Base-by-base conservation (phyloP, 148 eudicot species). In the Rhododendron ferrugineum region DNA sequence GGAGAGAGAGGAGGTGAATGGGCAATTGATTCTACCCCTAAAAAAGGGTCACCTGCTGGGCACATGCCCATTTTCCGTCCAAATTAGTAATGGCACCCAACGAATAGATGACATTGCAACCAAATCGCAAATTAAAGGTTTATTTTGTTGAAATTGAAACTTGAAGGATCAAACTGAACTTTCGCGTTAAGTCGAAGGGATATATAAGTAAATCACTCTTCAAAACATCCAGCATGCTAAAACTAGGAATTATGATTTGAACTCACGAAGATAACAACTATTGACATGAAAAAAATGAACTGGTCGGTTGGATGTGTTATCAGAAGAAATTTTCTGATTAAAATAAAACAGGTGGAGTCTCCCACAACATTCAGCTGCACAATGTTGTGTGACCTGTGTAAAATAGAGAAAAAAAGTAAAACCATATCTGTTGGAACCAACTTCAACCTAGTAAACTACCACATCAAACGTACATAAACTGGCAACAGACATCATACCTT, bases 401-500 rank as follows among this genome's bases (percentile, higher is more conserved):
- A 36, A 82, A 46, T 5, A 64, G 36, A 62, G 52, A 64, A 60
- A 81, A 40, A 40, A 40, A 54, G n/a, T 42, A 11, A 23, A 36
- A 40, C 28, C 52, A 82, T 70, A 2, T 73, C 47, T 5, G 22
- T 8, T 30, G 20, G 28, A 83, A 37, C 23, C 42, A 78, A 78
- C 50, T 40, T 78, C 36, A 70, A 70, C 18, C 18, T 13, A 5
- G 75, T 70, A 22, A 16, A 42, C 54, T 62, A 15, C 80, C 47
- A 84, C 22, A 72, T 50, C 28, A 81, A 40, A 78, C 56, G 15
- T 10, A 54, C 36, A 85, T 40, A 79, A 30, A 80, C 30, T 18
- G 62, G 42, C 26, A 85, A 77, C 5, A 66, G 73, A 82, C 78
- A 83, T n/a, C 44, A 82, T 90, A 96, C 99, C 99, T 85, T 91